Conservation (phyloP, 768 basidiomycete species). For the Daedaleopsis sinensis region DNA sequence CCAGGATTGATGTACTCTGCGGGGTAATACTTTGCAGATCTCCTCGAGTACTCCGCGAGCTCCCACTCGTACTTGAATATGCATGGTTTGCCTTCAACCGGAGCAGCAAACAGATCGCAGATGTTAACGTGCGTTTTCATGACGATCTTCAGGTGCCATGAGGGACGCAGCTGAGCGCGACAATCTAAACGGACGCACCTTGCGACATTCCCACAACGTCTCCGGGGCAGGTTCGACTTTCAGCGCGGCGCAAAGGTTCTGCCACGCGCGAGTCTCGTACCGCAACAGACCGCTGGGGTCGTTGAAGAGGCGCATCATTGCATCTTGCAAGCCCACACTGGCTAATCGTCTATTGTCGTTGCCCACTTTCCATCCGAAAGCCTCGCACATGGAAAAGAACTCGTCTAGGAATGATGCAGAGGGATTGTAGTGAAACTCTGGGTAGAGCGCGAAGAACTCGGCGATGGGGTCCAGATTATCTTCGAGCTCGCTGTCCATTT, state of each 20-base stretch:
- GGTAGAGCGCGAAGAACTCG: conserved; percentile 20
- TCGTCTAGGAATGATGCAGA: background rate
- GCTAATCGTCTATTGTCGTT: too few relatives aligned
- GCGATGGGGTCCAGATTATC: conserved; percentile 1
- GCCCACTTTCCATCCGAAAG: too few relatives aligned
- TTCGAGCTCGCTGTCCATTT: background rate
- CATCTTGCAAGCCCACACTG: too few relatives aligned
- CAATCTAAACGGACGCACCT: background rate
- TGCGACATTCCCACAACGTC: conserved; percentile 1
- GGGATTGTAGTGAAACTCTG: conserved; percentile 14
- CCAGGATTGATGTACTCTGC: conserved; percentile 27
- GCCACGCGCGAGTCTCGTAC: too few relatives aligned
- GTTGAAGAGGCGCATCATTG: too few relatives aligned
- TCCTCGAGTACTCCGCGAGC: conserved; percentile 29
- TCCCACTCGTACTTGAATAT: conserved; percentile 25
- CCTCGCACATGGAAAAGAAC: too few relatives aligned
- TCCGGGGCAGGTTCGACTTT: conserved; percentile 17
- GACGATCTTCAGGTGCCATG: conserved; percentile 2
- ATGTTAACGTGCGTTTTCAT: conserved; percentile 34
- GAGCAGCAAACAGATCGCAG: conserved; percentile 31
- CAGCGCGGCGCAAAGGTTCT: conserved; percentile 12
- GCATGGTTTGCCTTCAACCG: conserved; percentile 1
- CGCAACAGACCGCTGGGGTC: too few relatives aligned
- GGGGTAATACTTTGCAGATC: background rate
- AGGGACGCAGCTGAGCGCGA: background rate